These are phyloP conservation scores for Ogataea allantospora DNA, from an alignment of 805 yeast species.

Conservation along the genomic window DNA sequence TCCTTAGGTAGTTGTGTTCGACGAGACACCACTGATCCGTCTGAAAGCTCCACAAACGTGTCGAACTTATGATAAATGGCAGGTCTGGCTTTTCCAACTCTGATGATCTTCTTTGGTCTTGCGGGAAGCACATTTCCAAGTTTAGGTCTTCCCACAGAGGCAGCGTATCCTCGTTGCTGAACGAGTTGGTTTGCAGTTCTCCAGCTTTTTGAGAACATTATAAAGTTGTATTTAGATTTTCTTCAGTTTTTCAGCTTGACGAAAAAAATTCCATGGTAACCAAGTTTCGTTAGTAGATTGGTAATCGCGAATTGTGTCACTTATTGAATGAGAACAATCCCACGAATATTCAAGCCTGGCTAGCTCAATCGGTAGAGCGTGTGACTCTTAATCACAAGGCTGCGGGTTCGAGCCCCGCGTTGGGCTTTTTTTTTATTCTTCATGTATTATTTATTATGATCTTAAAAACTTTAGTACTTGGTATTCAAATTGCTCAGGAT, in stretches of 20 bases:
- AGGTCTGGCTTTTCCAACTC: conserved; percentile 86
- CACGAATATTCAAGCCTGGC: conserved; percentile 17
- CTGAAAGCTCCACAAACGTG: conserved; percentile 84
- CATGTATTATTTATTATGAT: not conserved
- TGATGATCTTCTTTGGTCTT: conserved; percentile 68
- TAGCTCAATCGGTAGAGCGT: conserved; percentile 30
- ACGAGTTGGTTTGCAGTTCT: not conserved
- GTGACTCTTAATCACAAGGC: conserved; percentile 30
- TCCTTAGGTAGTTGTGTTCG: conserved; percentile 85
- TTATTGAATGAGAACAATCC: not conserved
- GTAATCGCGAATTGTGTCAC: not conserved
- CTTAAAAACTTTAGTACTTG: conserved; percentile 28
- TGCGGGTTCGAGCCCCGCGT: conserved; percentile 30
- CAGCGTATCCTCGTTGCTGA: conserved; percentile 23
- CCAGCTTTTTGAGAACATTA: conserved; percentile 2
- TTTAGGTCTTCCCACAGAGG: conserved; percentile 29
- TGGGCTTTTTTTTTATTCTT: conserved; percentile 17
- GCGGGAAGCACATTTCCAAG: conserved; percentile 31
- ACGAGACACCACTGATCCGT: conserved; percentile 85
- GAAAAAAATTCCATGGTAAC: conserved; percentile 2
- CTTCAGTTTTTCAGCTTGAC: conserved; percentile 6
- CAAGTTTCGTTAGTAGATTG: not conserved
- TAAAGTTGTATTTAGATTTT: not conserved
- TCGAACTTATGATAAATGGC: conserved; percentile 91
- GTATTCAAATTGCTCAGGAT: conserved; percentile 35